A percentile compares a stretch with the other conserved stretches of the same genome.
Conservation (phyloP, 768 basidiomycete species). For the Trichaptum fuscoviolaceum region DNA sequence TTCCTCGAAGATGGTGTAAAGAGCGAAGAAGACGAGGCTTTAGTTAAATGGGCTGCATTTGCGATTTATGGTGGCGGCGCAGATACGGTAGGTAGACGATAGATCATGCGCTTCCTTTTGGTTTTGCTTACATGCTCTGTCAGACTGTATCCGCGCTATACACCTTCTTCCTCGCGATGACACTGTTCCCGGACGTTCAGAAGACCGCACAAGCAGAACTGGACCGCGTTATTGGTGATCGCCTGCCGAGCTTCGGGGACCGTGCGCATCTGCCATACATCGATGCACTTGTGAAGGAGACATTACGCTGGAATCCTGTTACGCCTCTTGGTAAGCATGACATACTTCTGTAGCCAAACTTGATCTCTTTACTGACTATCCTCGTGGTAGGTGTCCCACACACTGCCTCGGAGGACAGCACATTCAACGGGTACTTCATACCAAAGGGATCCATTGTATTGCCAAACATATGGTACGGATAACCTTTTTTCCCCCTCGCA, state of each 20-base stretch:
- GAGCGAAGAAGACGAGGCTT: conserved; percentile 4
- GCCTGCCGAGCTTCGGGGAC: conserved; percentile 21
- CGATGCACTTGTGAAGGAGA: conserved; percentile 22
- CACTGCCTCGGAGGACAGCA: conserved; percentile 24
- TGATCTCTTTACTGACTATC: neutral
- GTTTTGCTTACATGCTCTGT: neutral
- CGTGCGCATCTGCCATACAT: conserved; percentile 19
- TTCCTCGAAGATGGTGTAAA: conserved; percentile 7
- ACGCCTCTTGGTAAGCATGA: conserved; percentile 15
- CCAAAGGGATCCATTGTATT: conserved; percentile 26
- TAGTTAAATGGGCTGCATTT: conserved; percentile 10
- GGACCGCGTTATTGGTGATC: conserved; percentile 21
- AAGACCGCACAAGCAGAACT: conserved; percentile 22
- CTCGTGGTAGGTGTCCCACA: conserved; percentile 14
- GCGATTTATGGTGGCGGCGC: conserved; percentile 10
- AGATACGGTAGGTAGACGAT: neutral
- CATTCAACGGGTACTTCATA: conserved; percentile 29
- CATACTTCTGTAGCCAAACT: neutral
- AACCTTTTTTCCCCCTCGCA: neutral
- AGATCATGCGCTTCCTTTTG: neutral
- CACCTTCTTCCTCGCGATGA: conserved; percentile 18
- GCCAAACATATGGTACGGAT: conserved; percentile 20
- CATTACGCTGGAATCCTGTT: conserved; percentile 22
- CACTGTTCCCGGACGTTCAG: conserved; percentile 21
- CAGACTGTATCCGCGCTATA: conserved; percentile 11